These are phyloP conservation scores for Hypomontagnella monticulosa DNA, from an alignment of 495 filamentous ascomycete genomes.

Conservation along the genomic window DNA sequence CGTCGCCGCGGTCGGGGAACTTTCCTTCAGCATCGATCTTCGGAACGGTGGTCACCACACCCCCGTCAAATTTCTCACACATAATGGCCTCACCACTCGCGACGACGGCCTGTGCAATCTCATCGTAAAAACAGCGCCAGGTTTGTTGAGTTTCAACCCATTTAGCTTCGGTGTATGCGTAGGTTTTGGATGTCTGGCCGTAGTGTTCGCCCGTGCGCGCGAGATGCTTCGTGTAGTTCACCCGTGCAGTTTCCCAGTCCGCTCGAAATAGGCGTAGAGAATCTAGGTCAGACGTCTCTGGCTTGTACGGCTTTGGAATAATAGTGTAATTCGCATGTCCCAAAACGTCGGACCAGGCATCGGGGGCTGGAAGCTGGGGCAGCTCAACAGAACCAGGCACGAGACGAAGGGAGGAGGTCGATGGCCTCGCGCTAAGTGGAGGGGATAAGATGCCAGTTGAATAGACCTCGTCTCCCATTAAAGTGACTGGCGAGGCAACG, in stretches of 20 bases:
- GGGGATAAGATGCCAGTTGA: slow-evolving; percentile 68
- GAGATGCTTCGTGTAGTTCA: slow-evolving; percentile 84
- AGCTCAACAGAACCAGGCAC: slow-evolving; percentile 49
- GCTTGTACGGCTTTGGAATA: slow-evolving; percentile 79
- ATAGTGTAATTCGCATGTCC: slow-evolving; percentile 95
- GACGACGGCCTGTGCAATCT: slow-evolving; percentile 61
- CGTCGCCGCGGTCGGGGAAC: slow-evolving; percentile 86
- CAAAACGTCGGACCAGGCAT: slow-evolving; percentile 83
- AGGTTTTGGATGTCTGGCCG: slow-evolving; percentile 83
- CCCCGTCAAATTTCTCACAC: slow-evolving; percentile 51
- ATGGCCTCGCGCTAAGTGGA: slow-evolving; percentile 81
- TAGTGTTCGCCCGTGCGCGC: slow-evolving; percentile 88
- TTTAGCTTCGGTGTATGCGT: slow-evolving; percentile 81
- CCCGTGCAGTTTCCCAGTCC: slow-evolving; percentile 82
- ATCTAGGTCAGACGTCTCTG: slow-evolving; percentile 64
- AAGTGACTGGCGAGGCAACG: slow-evolving; percentile 46
- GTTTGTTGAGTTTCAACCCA: slow-evolving; percentile 78
- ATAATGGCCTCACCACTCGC: slow-evolving; percentile 43
- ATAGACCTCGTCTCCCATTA: slow-evolving; percentile 38
- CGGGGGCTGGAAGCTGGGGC: slow-evolving; percentile 64
- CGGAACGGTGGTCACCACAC: slow-evolving; percentile 54
- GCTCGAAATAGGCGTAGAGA: slow-evolving; percentile 73
- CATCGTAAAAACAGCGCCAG: slow-evolving; percentile 74
- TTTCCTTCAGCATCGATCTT: slow-evolving; percentile 74
- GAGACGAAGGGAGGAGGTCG: slow-evolving; percentile 75